These are phyloP conservation scores for Parmelia sp. DNA, from an alignment of 495 filamentous ascomycete species.

Conservation along the genomic window DNA sequence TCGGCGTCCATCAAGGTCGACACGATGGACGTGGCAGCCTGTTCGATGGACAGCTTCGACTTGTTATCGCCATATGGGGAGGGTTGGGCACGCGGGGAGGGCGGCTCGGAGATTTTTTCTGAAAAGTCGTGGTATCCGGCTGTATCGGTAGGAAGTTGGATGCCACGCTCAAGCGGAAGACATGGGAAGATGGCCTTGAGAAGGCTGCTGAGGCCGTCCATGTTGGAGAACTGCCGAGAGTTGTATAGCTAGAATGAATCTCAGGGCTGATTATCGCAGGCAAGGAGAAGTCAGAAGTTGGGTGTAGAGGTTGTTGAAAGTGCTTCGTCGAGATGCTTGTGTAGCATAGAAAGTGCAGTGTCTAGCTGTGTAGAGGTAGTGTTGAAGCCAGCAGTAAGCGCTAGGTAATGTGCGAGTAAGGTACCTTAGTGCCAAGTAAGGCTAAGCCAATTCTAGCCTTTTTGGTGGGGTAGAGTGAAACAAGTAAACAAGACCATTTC, in stretches of 20 bases:
- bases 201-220: slow-evolving; percentile 1
- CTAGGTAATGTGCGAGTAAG: too few relatives aligned
- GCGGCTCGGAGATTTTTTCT: slow-evolving; percentile 10
- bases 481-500: too few relatives aligned
- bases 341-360: too few relatives aligned
- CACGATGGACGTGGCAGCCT: slow-evolving; percentile 18
- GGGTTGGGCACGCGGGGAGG: too few relatives aligned
- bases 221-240: background rate
- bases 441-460: too few relatives aligned
- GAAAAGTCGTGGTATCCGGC: background rate
- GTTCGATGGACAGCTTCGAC: background rate
- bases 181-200: slow-evolving; percentile 17
- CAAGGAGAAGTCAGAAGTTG: background rate
- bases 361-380: too few relatives aligned
- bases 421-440: too few relatives aligned
- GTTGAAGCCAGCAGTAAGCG: too few relatives aligned
- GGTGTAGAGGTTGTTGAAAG: too few relatives aligned
- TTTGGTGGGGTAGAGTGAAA: too few relatives aligned
- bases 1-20: slow-evolving; percentile 6
- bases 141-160: background rate
- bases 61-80: background rate
- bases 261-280: background rate
- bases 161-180: slow-evolving; percentile 10
- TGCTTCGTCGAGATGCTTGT: too few relatives aligned
- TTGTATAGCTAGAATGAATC: background rate